These are phyloP conservation scores for Colletotrichum noveboracense DNA, from an alignment of 2,329 filamentous ascomycete genomes.

Conservation along the genomic window DNA sequence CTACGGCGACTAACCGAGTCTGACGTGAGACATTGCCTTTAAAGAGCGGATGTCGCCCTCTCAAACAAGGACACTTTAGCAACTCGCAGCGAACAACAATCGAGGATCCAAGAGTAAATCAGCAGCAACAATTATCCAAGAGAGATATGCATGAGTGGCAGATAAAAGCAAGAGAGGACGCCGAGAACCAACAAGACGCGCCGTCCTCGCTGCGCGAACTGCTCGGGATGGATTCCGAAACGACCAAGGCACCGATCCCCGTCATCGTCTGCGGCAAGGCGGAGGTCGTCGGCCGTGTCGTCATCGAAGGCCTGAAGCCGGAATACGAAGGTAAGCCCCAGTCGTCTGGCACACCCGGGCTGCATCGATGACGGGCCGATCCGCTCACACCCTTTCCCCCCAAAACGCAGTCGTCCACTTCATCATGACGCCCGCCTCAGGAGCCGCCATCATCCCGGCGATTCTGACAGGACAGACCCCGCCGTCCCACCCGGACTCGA, in stretches of 20 bases:
- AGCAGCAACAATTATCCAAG: neutral
- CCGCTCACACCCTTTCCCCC: neutral
- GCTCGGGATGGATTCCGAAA: neutral
- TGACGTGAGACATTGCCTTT: neutral
- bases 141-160: neutral
- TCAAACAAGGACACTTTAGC: neutral
- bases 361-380: neutral
- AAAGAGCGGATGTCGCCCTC: neutral
- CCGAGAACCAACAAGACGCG: neutral
- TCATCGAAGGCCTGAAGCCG: conserved; percentile 28
- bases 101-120: rapidly evolving
- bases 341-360: neutral
- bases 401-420: conserved; percentile 19
- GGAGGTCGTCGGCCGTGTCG: conserved; percentile 25
- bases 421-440: conserved; percentile 9
- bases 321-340: conserved; percentile 28
- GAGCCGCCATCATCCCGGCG: conserved; percentile 19
- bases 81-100: neutral
- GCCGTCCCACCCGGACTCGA: conserved; percentile 18
- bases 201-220: neutral
- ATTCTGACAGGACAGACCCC: neutral
- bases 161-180: neutral
- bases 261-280: conserved; percentile 29
- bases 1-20: neutral
- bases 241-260: neutral